Base-by-base conservation (phyloP, 1,139 yeast genomes). In the Kodamaea sp. region DNA sequence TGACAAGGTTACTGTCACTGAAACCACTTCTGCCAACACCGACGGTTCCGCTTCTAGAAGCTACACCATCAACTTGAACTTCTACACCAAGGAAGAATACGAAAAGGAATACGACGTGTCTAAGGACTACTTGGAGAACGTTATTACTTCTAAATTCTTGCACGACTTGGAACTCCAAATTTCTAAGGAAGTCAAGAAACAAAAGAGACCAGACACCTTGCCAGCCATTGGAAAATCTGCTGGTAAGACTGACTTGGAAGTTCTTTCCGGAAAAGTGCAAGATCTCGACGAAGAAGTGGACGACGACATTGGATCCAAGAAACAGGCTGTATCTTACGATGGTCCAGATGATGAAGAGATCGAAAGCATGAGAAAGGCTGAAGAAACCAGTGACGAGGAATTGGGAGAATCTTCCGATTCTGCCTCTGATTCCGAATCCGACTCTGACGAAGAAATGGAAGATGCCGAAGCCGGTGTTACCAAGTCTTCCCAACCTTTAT, bases 291-390 rank as follows among this genome's bases (percentile, higher is more conserved):
- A 64, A 51, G 44, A 42, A 9, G 86, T 75, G 38, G 85, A 71
- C 30, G 85, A 82, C 47, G 88, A 83, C 43, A 88, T 80, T 41
- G 78, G 72, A 50, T 63, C 70, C 44, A 75, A 71, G 50, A 88
- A 88, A 56, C 95, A 89, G 64, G 82, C 95, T 16, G 95, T 88
- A 26, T 86, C 96, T 1, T 90, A 89, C 53, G 97, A 88, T 48
- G 96, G 82, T 13, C 96, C 96, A 19, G 97, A 89, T 63, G 97
- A 87, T 43, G 97, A 87, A 30, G 96, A 88, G 57, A 66, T 85
- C 40, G 96, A 86, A 59, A 83, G 85, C 28, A 85, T 86, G 90
- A 81, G 81, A 60, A 76, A 76, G 53, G 95, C 90, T 28, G 92
- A 83, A 57, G 78, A 79, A 51, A 74, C 84, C 21, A 78, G 83